Evolutionary conservation across 2,329 filamentous ascomycete species (phyloP).

Genomic region (Aspergillus latus): DNA sequence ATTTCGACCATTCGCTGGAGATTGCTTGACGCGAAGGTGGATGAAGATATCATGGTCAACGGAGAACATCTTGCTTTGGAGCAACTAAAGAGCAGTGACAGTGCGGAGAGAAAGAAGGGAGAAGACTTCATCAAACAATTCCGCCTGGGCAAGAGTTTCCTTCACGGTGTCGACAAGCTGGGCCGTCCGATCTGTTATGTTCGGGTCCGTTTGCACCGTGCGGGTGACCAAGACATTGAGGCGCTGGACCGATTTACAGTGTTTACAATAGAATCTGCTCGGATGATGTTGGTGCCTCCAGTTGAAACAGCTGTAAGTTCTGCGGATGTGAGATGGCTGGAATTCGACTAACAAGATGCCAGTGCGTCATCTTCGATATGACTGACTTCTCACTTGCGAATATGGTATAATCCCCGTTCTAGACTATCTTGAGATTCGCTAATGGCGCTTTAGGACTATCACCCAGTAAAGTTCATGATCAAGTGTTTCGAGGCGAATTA

Average conservation of each 20-base stretch:
- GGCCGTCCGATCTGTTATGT: conserved; percentile 87
- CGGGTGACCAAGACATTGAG: conserved; percentile 77
- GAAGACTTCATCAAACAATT: conserved; percentile 81
- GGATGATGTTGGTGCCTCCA: conserved; percentile 74
- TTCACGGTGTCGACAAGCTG: conserved; percentile 82
- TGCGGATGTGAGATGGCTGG: neutral
- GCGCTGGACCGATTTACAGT: conserved; percentile 87
- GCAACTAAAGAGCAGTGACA: conserved; percentile 59
- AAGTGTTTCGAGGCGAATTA: conserved; percentile 99
- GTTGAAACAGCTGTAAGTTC: conserved; percentile 84
- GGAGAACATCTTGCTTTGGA: conserved; percentile 70
- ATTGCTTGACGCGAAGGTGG: conserved; percentile 76
- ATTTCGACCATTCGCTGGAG: conserved; percentile 94
- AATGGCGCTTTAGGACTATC: conserved; percentile 66
- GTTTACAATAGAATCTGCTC: conserved; percentile 90
- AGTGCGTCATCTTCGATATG: conserved; percentile 97
- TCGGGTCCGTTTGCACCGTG: conserved; percentile 75
- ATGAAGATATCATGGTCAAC: conserved; percentile 78
- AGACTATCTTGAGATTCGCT: neutral
- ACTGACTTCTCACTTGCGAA: conserved; percentile 90
- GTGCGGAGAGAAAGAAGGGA: conserved; percentile 64
- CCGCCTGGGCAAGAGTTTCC: conserved; percentile 86
- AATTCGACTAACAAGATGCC: conserved; percentile 22
- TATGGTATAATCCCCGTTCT: conserved; percentile 61
- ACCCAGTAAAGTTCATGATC: conserved; percentile 98